phyloP scores from a whole-genome alignment of 2,329 filamentous ascomycete species.

The Neonectria hederae region DNA sequence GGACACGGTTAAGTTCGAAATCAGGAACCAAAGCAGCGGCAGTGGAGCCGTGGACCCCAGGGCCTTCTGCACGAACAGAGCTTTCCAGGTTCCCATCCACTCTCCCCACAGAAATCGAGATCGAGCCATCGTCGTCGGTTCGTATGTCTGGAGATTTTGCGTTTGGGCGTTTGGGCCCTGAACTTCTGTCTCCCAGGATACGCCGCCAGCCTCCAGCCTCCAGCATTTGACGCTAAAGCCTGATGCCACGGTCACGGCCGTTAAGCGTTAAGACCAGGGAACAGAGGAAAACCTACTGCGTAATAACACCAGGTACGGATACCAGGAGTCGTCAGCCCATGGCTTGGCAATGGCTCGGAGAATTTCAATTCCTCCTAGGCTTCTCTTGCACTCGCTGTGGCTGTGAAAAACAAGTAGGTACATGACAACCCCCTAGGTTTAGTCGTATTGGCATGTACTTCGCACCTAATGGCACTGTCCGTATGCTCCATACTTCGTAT shows the following conservation, averaged over 20 bases:
- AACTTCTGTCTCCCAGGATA: conserved; percentile 23
- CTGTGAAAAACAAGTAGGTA: conserved; percentile 30
- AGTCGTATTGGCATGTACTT: background rate
- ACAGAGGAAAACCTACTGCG: background rate
- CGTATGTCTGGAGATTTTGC: background rate
- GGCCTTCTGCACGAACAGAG: conserved; percentile 1
- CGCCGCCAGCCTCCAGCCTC: conserved; percentile 7
- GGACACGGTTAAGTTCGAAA: conserved; percentile 5
- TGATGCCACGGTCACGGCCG: background rate
- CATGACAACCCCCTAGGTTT: conserved; percentile 1
- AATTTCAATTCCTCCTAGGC: conserved; percentile 24
- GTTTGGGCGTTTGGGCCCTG: background rate
- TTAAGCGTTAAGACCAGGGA: conserved; percentile 4
- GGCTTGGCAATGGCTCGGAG: conserved; percentile 35
- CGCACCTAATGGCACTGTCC: background rate
- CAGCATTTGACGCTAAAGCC: background rate
- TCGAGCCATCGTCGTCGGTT: conserved; percentile 12
- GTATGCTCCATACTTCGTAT: background rate
- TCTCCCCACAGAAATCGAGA: conserved; percentile 28
- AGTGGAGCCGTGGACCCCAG: conserved; percentile 13
- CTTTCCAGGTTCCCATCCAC: conserved; percentile 11
- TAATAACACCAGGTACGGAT: background rate
- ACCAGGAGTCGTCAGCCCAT: conserved; percentile 34
- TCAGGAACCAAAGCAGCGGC: background rate
- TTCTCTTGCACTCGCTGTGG: conserved; percentile 28